Base-by-base conservation (phyloP, 306 rosid species). In the Malus asiatica region DNA sequence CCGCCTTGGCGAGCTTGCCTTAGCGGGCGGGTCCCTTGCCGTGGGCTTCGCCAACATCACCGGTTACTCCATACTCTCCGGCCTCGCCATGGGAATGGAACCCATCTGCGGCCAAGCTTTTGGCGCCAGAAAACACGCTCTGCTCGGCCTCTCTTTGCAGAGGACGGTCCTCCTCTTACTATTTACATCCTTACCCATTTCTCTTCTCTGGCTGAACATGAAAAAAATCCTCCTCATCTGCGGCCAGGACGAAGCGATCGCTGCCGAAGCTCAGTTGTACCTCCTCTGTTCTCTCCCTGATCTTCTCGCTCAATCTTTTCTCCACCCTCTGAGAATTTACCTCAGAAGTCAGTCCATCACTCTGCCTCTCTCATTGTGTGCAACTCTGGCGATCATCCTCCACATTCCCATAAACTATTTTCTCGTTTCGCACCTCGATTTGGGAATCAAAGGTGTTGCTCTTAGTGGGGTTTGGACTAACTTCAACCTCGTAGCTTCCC, bases 31-130 rank as follows among this genome's bases (percentile, higher is more conserved):
- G 1, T 90, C 98, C 4, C 86, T 92, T 0, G 98, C 96, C 1
- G 46, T 90, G 20, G 96, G 92, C 20, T 95, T 95, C 11, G 96
- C 96, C 11, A 92, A 90, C 92, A 95, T 95, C 85, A 90, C 96
- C 15, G 98, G 98, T 18, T 95, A 95, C 79, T 95, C 97, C 1
- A 86, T 95, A 25, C 92, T 95, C 58, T 89, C 97, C 2, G 98
- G 98, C 14, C 90, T 95, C 0, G 96, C 97, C 13, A 81, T 90
- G 22, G 97, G 97, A n/a, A 95, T 95, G 97, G 97, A 92, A 46
- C 96, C 98, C 6, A 86, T 94, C 78, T 94, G 96, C 44, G 90
- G 90, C 6, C 98, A 94, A 79, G 96, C 98, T 33, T 94, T 87
- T 67, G 98, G 98, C 22, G 96, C 97, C 70, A 90, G 87, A 45